Evolutionary conservation across 768 basidiomycete genomes (phyloP).

Genomic region (Podaxis rugospora): DNA sequence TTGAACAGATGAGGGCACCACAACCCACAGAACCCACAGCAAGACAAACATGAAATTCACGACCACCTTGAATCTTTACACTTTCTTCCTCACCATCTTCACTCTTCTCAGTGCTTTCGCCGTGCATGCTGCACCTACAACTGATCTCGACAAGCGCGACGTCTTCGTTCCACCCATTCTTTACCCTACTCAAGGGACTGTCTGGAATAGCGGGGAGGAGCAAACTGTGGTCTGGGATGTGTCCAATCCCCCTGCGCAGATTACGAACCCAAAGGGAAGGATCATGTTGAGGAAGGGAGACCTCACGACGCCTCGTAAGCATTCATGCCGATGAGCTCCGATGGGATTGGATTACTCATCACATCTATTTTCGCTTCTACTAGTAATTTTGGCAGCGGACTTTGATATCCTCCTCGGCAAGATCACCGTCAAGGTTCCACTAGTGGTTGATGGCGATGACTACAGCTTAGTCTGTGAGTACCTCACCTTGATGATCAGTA

Average conservation of each 20-base stretch:
- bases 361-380: background rate
- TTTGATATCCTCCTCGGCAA: conserved; percentile 35
- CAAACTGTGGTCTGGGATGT: conserved; percentile 45
- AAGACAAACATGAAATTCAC: conserved; percentile 8
- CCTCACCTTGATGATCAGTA: background rate
- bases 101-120: conserved; percentile 14
- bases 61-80: background rate
- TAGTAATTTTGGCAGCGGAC: conserved; percentile 26
- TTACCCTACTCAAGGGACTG: conserved; percentile 28
- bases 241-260: conserved; percentile 34
- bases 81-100: conserved; percentile 11
- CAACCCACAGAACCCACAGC: background rate
- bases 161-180: conserved; percentile 43
- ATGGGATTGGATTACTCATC: background rate
- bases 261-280: conserved; percentile 43
- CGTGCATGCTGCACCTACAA: conserved; percentile 17
- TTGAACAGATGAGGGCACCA: background rate
- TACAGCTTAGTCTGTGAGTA: conserved; percentile 38
- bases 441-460: conserved; percentile 25
- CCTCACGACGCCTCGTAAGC: conserved; percentile 27
- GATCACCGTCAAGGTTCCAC: conserved; percentile 30
- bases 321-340: background rate
- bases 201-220: conserved; percentile 36
- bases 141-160: conserved; percentile 31
- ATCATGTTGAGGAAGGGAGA: conserved; percentile 36